Base-by-base conservation (phyloP, 2,329 filamentous ascomycete species). In the Colletotrichum tropicicola region DNA sequence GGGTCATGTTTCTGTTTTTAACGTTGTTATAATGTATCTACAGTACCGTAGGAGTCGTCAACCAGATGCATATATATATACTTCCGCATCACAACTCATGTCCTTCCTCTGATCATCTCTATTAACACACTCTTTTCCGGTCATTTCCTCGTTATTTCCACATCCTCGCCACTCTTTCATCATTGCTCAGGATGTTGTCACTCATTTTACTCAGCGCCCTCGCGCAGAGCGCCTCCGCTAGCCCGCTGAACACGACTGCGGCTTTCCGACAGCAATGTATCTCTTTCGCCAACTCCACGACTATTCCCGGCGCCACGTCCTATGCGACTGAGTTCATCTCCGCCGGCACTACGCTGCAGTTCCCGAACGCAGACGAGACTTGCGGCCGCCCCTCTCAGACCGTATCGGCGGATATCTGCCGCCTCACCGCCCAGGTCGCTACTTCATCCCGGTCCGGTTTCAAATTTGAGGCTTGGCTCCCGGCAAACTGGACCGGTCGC, bases 351-450 rank as follows among this genome's bases (percentile, higher is more conserved):
- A 80, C 77, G 25, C 60, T 60, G 75, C 32, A 71, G 13, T 64
- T 80, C 7, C 69, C 78, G 0, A 74, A 77, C 25, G 74, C 77
- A 60, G 74, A 80, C 49, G 67, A 71, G 12, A 75, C 77, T 39
- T 85, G 83, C 45, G 21, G 8, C 6, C 58, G 45, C 19, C 51
- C 69, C n/a, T 68, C 61, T n/a, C 27, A 66, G 62, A 66, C 43
- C 45, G 59, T 10, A 45, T 56, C 41, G 62, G 62, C 7, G 43
- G 30, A 32, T 13, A 8, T 32, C 30, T 32, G 30, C 30, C 30
- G 30, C 13, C 30, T 32, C 8, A 32, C 30, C 2, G 30, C 30
- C 8, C 30, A 35, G 30, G 30, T 35, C 8, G 30, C 30, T 13
- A 35, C 30, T 2, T 35, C 30, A 13, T 35, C 30, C 30, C 30